Percentiles rank a stretch among this genome's conserved stretches.
Evolutionary conservation across 495 filamentous ascomycete species (phyloP).

Genomic region (Bathelium albidoporum): DNA sequence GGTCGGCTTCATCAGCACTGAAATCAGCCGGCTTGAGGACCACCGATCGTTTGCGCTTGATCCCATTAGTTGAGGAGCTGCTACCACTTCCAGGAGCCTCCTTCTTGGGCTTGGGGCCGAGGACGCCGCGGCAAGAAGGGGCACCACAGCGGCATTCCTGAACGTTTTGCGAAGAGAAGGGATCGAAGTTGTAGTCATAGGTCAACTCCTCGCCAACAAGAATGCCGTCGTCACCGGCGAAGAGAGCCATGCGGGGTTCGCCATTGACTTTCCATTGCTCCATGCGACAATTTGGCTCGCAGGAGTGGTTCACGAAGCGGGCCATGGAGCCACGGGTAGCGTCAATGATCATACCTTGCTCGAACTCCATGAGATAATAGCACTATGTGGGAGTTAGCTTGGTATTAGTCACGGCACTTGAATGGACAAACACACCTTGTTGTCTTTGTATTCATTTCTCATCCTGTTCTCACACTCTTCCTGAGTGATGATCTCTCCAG

Average conservation of each 20-base stretch:
- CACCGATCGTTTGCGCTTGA: background rate
- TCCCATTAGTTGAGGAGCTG: background rate
- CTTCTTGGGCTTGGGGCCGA: slow-evolving; percentile 21
- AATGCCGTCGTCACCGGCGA: slow-evolving; percentile 80
- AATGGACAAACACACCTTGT: slow-evolving; percentile 52
- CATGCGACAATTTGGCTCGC: slow-evolving; percentile 94
- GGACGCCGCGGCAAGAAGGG: slow-evolving; percentile 32
- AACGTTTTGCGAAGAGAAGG: slow-evolving; percentile 32
- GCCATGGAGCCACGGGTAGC: slow-evolving; percentile 92
- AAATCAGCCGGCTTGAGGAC: background rate
- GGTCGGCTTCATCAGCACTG: background rate
- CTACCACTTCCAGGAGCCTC: background rate
- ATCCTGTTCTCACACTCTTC: slow-evolving; percentile 87
- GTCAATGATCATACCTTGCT: slow-evolving; percentile 98
- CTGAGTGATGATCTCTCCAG: slow-evolving; percentile 92
- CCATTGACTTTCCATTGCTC: slow-evolving; percentile 94
- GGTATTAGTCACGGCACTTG: background rate
- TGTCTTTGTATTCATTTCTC: slow-evolving; percentile 83
- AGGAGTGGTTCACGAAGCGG: slow-evolving; percentile 96
- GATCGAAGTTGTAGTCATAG: slow-evolving; percentile 99
- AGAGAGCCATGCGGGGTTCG: slow-evolving; percentile 92
- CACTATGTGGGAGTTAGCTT: slow-evolving; percentile 42
- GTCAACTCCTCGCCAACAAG: slow-evolving; percentile 92
- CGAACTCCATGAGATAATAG: slow-evolving; percentile 96
- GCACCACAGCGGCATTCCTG: slow-evolving; percentile 37